Evolutionary conservation across 345 rosid species (phyloP), one percentile per base, ranked within the genome.

Genomic region (Cardiospermum halicacabum): DNA sequence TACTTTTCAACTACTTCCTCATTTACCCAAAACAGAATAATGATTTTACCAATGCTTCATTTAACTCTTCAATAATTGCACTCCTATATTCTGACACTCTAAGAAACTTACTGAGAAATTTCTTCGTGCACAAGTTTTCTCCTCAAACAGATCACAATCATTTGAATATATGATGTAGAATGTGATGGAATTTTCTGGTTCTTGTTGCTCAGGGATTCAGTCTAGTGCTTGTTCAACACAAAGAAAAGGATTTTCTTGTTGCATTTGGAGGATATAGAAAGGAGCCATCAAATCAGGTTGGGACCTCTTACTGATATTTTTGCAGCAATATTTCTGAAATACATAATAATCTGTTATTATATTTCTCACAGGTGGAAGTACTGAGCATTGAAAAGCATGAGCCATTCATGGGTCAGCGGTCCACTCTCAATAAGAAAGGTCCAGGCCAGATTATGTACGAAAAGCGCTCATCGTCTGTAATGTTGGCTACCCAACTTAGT

Each of bases 201-300:
- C 27, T 55, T 25, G 40, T 18, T 54, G 76, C 36, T 59, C 77
- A 94, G 96, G 99, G 99, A 50, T 91, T 94, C 72, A 91, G 95
- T 75, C 77, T 94, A 54, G 96, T 87, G 62, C 88, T 83, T 67
- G 85, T 84, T 68, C 92, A 85, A 69, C 95, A 91, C 80, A 91
- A 89, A 75, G 99, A 87, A 56, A 89, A 87, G 72, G 96, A 89
- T 76, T 81, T 83, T 71, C 99, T 94, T 11, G 92, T 94, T 75
- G 95, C 99, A 36, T 94, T 94, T 58, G 96, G 99, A 62, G 99
- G 99, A 62, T 73, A 68, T 28, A 87, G 68, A 72, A 94, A 91
- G 74, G 97, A 94, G 73, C 89, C 86, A 32, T 87, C 93, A n/a
- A 85, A 91, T 77, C 97, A 94, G 99, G 99, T 94, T 53, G 16